Base-by-base conservation (phyloP, 2,329 filamentous ascomycete genomes). In the Aspergillus clavatus region DNA sequence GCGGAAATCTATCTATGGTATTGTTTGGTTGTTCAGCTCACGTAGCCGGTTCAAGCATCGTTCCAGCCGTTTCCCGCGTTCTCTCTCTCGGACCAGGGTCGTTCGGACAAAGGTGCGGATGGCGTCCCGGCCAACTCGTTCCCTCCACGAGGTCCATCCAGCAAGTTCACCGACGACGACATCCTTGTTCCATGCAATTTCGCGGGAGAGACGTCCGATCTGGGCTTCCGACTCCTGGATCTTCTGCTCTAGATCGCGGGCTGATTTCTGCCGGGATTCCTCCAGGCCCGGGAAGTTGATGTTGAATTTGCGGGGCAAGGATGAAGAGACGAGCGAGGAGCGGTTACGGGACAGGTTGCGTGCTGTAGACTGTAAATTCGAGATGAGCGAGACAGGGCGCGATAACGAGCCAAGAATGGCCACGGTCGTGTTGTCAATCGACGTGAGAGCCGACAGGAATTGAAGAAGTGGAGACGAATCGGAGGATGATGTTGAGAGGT, bases 141-240 rank as follows among this genome's bases (percentile, higher is more conserved):
- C 87, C 60, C 95, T 83, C 72, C 89, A 81, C 31, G 94, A 89
- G 60, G 95, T 90, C 89, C 93, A 98, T 12, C 87, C 89, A 0
- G 93, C 93, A 45, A 98, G 68, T 70, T 98, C 93, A 1, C 82
- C 79, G 5, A 94, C 91, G 19, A 97, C 91, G 11, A 91, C 89
- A 66, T 94, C 88, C 70, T 96, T 91, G 38, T 90, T 95, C 66
- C 93, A 95, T 40, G 89, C 75, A 44, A 98, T 72, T 67, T 98
- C 93, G 41, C 81, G 81, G 0, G 85, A 84, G n/a, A 95, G 69
- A 35, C 82, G 79, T 16, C 84, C 80, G 8, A 87, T 79, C 62
- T 96, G 88, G 14, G 76, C 69, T 52, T 84, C 80, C 18, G 80
- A 81, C 52, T 83, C 82, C 11, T 80, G 77, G 28, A 88, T 87